Base-by-base conservation (phyloP, 202 grass and related monocot genomes). In the Setaria viridis region DNA sequence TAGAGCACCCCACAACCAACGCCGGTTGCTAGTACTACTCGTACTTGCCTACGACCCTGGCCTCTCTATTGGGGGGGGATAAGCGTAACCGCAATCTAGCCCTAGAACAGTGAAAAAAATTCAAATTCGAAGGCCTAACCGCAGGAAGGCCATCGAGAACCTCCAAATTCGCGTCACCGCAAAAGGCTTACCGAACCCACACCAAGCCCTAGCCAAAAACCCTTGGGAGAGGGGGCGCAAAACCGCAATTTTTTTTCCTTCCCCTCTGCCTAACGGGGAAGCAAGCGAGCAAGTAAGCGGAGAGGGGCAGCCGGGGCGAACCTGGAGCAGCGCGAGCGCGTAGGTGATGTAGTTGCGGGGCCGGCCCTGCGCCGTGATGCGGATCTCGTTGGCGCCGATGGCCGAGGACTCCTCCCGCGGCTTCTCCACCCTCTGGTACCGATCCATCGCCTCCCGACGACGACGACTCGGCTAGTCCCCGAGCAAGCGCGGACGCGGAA, bases 341-440 rank as follows among this genome's bases (percentile, higher is more conserved):
- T 97, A 94, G 76, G 84, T 87, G 78, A 94, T 97, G 85, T 93
- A 93, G 86, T 94, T 97, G 81, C 92, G 87, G 19, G 91, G 91
- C 64, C 90, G 91, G 20, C 95, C 92, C 70, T 91, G 88, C 74
- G 90, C 78, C 30, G 89, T 94, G 84, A 97, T 88, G 80, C 92
- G 83, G 74, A 94, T 97, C 85, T 93, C 95, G 83, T 94, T 97
- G 80, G 91, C 75, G 45, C 86, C 90, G 41, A 94, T 91, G 15
- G 87, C 43, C 8, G 43, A 58, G 45, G 84, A 55, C 80, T 97
- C 88, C 81, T 88, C 90, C 85, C 92, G 86, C 32, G 87, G 82
- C 81, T 91, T 94, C 85, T 91, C 88, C 70, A 97, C 90, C 84
- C 92, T 90, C 70, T 88, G 90, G 88, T 97, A 94, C 74, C 90